Conservation (phyloP, 2,329 filamentous ascomycete genomes). For the Diaporthe longicolla region DNA sequence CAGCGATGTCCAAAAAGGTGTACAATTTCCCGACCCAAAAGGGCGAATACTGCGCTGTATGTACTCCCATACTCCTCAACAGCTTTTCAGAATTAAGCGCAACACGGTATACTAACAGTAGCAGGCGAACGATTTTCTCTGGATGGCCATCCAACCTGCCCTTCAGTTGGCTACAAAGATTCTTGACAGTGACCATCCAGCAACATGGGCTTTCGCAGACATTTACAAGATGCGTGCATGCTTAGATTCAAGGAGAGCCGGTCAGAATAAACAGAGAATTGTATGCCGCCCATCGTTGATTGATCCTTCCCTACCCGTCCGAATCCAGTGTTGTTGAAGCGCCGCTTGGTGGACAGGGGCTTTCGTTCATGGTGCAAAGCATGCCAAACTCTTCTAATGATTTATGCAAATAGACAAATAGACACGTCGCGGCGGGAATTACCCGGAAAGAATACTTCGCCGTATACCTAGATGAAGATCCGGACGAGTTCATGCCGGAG, state of each 20-base stretch:
- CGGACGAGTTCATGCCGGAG: conserved; percentile 22
- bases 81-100: too few relatives aligned
- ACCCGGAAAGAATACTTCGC: neutral
- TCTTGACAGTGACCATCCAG: conserved; percentile 37
- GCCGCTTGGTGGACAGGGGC: neutral
- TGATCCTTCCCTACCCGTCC: neutral
- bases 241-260: neutral
- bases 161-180: conserved; percentile 38
- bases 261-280: neutral
- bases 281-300: neutral
- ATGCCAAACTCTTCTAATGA: neutral
- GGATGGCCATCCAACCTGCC: conserved; percentile 39
- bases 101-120: neutral
- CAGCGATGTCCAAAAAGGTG: conserved; percentile 3
- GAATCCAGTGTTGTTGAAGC: too few relatives aligned
- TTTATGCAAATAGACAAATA: neutral
- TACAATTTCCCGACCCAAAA: conserved; percentile 35
- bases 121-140: conserved; percentile 33
- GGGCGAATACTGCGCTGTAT: conserved; percentile 36
- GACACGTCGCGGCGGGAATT: neutral
- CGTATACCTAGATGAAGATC: conserved; percentile 6
- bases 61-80: neutral
- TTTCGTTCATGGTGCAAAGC: neutral
- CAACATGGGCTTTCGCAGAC: conserved; percentile 36
- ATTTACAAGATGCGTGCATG: conserved; percentile 25